Conservation (phyloP, 768 basidiomycete species). For the Rhizopogon rudus region DNA sequence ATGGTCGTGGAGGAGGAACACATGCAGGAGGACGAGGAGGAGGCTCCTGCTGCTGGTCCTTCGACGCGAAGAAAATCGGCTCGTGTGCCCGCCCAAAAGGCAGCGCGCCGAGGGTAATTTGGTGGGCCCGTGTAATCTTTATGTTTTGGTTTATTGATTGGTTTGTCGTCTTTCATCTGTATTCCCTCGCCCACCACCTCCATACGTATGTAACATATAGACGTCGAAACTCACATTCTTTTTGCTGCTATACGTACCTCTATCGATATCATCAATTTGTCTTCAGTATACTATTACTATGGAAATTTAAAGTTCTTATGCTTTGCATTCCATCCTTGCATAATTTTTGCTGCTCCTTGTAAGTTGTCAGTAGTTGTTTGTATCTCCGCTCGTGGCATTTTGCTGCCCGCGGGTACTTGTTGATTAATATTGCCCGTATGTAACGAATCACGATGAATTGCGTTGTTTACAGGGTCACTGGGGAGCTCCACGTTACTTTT, state of each 20-base stretch:
- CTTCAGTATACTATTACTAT: no score
- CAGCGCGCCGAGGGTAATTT: neutral
- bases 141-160: neutral
- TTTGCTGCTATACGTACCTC: neutral
- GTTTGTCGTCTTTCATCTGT: neutral
- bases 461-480: no score
- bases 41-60: neutral
- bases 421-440: no score
- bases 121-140: neutral
- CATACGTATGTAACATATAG: neutral
- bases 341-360: no score
- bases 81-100: neutral
- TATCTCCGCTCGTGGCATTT: no score
- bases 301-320: no score
- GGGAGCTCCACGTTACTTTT: no score
- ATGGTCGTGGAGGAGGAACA: slow-evolving; percentile 26
- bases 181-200: neutral
- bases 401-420: no score
- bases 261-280: neutral
- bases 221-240: neutral
- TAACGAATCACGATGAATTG: no score
- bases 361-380: no score
- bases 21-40: slow-evolving; percentile 13
- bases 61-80: neutral
- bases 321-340: no score